Evolutionary conservation across 176 grass and related monocot genomes (phyloP).

Genomic region (Musa beccarii): DNA sequence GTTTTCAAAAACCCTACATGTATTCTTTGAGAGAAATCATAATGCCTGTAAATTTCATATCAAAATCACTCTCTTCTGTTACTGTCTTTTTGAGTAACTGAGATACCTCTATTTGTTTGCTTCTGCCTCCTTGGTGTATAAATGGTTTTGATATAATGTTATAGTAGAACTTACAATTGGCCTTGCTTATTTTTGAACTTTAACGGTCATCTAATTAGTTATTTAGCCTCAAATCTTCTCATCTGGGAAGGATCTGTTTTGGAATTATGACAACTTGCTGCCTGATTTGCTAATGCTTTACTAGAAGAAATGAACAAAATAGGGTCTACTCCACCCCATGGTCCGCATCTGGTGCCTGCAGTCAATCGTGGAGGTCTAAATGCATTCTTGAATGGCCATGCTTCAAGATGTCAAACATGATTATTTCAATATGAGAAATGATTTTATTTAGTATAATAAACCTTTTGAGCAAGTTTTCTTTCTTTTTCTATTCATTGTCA

Average conservation of each 20-base stretch:
- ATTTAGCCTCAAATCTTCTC: not conserved
- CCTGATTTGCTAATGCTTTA: not conserved
- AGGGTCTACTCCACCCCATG: not conserved
- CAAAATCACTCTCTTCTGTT: not conserved
- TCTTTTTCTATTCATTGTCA: not conserved
- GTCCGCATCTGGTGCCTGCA: not conserved
- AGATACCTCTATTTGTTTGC: not conserved
- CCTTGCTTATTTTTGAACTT: not conserved
- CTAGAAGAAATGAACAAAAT: not conserved
- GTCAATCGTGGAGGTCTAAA: not conserved
- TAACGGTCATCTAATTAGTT: not conserved
- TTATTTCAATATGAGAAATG: not conserved
- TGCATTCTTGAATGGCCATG: not conserved
- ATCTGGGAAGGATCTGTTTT: not conserved
- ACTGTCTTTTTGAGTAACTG: not conserved
- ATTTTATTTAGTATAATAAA: not conserved
- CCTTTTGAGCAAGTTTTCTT: not conserved
- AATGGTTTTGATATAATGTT: not conserved
- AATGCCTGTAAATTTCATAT: not conserved
- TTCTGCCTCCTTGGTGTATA: not conserved
- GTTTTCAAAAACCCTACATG: not conserved
- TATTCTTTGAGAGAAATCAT: not conserved
- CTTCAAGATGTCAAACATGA: not conserved
- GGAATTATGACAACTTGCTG: not conserved
- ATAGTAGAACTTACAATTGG: not conserved